These are phyloP conservation scores for Orychophragmus violaceus DNA, from an alignment of 345 rosid species.

Conservation along the genomic window DNA sequence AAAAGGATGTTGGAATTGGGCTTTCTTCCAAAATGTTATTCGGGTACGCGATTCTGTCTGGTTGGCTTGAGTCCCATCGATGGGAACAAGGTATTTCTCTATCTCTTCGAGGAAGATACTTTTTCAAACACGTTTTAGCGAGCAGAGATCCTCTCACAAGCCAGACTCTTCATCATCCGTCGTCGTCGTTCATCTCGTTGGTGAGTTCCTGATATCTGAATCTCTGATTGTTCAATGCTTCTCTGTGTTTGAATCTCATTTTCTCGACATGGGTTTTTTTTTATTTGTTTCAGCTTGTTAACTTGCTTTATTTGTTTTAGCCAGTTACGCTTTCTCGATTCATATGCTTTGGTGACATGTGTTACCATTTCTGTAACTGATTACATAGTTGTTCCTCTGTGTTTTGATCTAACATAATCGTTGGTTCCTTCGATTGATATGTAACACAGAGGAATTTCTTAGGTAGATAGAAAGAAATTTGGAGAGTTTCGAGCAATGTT, in stretches of 20 bases:
- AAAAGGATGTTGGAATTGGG: no score
- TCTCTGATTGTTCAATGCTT: neutral
- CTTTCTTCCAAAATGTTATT: no score
- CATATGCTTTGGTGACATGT: neutral
- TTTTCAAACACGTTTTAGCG: no score
- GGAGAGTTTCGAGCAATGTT: no score
- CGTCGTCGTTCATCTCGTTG: no score
- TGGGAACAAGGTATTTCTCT: no score
- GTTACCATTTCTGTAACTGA: neutral
- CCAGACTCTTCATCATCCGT: no score
- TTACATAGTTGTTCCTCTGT: neutral
- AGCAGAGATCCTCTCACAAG: no score
- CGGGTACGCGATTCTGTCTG: no score
- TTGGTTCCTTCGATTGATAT: neutral
- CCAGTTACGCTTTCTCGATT: neutral
- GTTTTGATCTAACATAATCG: neutral
- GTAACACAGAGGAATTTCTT: neutral
- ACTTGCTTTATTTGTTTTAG: neutral
- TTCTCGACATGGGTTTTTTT: neutral
- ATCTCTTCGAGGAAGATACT: no score
- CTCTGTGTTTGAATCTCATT: neutral
- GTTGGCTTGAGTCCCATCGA: no score
- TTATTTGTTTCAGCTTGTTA: neutral
- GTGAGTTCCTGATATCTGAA: constrained; percentile 21
- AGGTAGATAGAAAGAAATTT: neutral